Base-by-base conservation (phyloP, 495 filamentous ascomycete species). In the Cladorrhinum samala region DNA sequence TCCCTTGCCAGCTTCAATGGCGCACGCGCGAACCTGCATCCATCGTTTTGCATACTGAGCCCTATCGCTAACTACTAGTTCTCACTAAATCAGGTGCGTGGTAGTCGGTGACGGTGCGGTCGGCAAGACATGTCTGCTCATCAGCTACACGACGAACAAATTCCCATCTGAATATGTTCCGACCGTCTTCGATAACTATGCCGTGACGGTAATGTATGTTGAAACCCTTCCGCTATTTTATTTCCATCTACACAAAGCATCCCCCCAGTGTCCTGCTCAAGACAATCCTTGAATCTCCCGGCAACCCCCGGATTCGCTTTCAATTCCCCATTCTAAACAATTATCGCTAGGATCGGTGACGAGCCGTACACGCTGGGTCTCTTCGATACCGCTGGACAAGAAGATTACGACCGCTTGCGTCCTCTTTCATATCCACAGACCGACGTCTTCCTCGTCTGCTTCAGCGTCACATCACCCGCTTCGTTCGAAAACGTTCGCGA, bases 141-240 rank as follows among this genome's bases (percentile, higher is more conserved):
- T 98, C 75, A 94, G 89, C 62, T 98, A 98, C 75, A 98, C 93
- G 39, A 98, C 93, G 57, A 98, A 98, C 79, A 98, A 98, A 62
- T 98, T 98, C 74, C 93, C 93, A 9, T 96, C 91, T 56, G 93
- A 98, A 90, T 98, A 98, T 67, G 93, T 98, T 18, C 93, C 93
- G 19, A 98, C 93, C 18, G 93, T 98, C 27, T 98, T 98, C 70
- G 93, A 98, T 70, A 98, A 98, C 74, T 98, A 98, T 84, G 93
- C 93, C 16, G 93, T 98, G 65, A 98, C 93, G 41, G 91, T 96
- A 50, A 96, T 96, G 91, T 96, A 80, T 84, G 91, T 87, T 46
- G 41, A 51, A 9, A 40, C 54, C 57, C 24, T 14, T 3, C 14
- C 16, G 6, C 3, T 24, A 18, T 6, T 18, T 21, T 2, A 14